Conservation (phyloP, 1,284 basidiomycete species). For the Ceratobasidium sp. region DNA sequence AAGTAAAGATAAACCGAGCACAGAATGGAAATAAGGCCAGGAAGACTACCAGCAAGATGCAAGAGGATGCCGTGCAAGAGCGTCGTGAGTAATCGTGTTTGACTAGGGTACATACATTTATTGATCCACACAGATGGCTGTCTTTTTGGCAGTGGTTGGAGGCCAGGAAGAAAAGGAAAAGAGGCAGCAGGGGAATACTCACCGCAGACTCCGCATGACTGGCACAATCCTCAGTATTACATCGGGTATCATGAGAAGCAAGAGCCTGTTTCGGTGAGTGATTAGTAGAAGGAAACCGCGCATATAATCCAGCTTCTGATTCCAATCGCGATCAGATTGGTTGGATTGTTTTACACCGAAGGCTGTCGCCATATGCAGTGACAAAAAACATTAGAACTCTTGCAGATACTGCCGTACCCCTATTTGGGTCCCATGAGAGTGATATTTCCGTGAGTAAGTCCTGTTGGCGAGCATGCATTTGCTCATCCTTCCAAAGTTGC, state of each 20-base stretch:
- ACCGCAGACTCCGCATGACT: background rate
- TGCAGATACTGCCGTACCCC: background rate
- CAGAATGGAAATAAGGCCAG: too few species aligned
- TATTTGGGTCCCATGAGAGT: constrained; percentile 14
- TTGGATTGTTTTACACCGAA: background rate
- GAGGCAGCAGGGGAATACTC: constrained; percentile 1
- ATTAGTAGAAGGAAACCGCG: too few species aligned
- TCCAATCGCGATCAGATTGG: background rate
- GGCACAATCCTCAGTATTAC: background rate
- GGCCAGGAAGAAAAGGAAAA: background rate
- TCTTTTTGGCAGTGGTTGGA: constrained; percentile 1
- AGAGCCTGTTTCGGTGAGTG: too few species aligned
- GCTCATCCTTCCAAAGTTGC: background rate
- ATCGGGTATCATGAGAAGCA: background rate
- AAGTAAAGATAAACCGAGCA: background rate
- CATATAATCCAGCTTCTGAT: background rate
- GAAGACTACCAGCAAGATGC: too few species aligned
- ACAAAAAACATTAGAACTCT: background rate
- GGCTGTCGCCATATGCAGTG: constrained; percentile 2
- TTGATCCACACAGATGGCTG: background rate
- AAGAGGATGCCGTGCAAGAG: too few species aligned
- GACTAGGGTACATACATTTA: background rate
- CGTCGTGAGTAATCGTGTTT: background rate
- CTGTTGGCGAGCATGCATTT: background rate
- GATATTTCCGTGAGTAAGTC: background rate